Base-by-base conservation (phyloP, 208 protist species). In the Crithidia sp. region DNA sequence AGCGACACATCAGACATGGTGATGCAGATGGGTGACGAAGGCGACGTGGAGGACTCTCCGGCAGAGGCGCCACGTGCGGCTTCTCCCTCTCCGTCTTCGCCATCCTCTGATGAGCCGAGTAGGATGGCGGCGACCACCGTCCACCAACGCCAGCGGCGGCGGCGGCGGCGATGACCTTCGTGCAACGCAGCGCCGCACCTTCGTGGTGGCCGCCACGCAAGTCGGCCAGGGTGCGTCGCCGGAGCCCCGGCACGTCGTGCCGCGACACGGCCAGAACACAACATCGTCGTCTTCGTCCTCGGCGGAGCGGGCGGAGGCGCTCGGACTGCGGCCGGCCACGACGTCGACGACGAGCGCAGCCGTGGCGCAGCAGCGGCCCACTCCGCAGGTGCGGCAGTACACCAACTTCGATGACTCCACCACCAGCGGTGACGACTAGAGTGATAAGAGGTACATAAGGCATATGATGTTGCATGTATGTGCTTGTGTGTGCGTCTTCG, bases 251-350 rank as follows among this genome's bases (percentile, higher is more conserved):
- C 67, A 79, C 16, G 64, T 64, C 40, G 85, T 90, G 9, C 82
- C 85, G 14, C 77, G 67, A 5, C 85, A 90, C 66, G 85, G 85
- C 10, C 69, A 67, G 13, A 60, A 74, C 17, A 87, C 85, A 5
- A 87, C 85, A 0, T 79, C 82, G 7, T 87, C 82, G 8, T 90
- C 85, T 12, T 83, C 79, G 6, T 85, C 84, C 5, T 78, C 60
- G 40, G 68, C 82, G 9, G 76, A 67, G 65, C 40, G 59, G 53
- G 59, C 60, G 40, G 69, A 70, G 52, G 73, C 62, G 56, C 69
- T 67, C 5, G 66, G 74, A 53, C 74, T 79, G 50, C 66, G 52
- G 13, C 14, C 43, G 44, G 36, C 28, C 28, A 28, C 28, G 28
- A 28, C 28, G 28, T 28, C 28, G 28, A 28, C 28, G 28, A 28